phyloP scores from a whole-genome alignment of 2,329 filamentous ascomycete genomes.

The Periconia macrospinosa region DNA sequence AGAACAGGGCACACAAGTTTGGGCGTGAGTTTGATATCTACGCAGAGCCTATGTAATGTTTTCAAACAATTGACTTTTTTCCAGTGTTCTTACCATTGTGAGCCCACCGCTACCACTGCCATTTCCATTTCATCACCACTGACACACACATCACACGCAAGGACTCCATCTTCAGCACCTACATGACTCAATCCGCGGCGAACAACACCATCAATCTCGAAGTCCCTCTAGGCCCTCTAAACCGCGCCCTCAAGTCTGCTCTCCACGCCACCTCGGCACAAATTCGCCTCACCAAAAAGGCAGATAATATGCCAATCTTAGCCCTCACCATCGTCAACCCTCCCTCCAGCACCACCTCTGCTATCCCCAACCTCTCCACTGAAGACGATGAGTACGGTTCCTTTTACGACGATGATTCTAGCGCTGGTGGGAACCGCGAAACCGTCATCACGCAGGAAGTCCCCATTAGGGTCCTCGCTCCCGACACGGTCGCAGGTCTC shows the following conservation, averaged over 20 bases:
- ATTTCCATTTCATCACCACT: background rate
- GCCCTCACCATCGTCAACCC: slow-evolving; percentile 88
- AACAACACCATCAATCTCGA: slow-evolving; percentile 95
- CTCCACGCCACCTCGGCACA: slow-evolving; percentile 78
- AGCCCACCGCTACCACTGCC: slow-evolving; percentile 29
- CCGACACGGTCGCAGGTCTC: slow-evolving; percentile 83
- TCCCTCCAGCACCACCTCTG: slow-evolving; percentile 52
- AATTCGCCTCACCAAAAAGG: slow-evolving; percentile 87
- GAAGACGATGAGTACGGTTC: slow-evolving; percentile 31
- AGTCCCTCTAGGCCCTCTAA: slow-evolving; percentile 82
- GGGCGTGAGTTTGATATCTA: slow-evolving; percentile 72
- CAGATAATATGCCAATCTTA: slow-evolving; percentile 77
- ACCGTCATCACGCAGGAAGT: slow-evolving; percentile 95
- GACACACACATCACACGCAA: slow-evolving; percentile 41
- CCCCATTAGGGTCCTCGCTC: slow-evolving; percentile 86
- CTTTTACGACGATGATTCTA: slow-evolving; percentile 23
- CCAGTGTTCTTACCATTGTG: slow-evolving; percentile 47
- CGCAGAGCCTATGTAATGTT: slow-evolving; percentile 12
- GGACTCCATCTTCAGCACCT: slow-evolving; percentile 88
- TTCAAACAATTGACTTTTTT: slow-evolving; percentile 19
- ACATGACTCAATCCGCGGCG: slow-evolving; percentile 83
- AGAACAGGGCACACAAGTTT: slow-evolving; percentile 92
- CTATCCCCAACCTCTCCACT: slow-evolving; percentile 30
- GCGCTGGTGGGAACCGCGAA: slow-evolving; percentile 67
- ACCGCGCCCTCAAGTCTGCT: slow-evolving; percentile 89